phyloP scores from a whole-genome alignment of 371 early-diverging fungal species.

The Dichotomocladium elegans region DNA sequence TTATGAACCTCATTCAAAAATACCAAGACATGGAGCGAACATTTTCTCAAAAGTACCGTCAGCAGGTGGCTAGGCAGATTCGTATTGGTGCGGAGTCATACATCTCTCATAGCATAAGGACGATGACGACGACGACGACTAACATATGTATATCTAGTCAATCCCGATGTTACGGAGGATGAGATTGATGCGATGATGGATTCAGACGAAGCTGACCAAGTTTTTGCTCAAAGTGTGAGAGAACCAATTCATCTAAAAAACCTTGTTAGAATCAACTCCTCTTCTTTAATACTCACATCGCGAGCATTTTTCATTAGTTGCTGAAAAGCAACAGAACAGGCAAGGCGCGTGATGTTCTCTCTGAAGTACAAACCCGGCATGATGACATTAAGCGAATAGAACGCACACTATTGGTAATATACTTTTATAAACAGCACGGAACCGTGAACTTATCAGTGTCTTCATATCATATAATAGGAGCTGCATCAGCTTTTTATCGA shows the following conservation, averaged over 20 bases:
- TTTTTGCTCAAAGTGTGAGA: constrained; percentile 75
- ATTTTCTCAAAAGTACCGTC: constrained; percentile 77
- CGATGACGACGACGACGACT: neutral
- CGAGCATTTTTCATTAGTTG: constrained; percentile 32
- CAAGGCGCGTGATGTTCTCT: constrained; percentile 67
- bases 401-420: constrained; percentile 60
- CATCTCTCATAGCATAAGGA: neutral
- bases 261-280: no score
- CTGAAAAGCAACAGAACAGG: constrained; percentile 63
- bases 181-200: constrained; percentile 69
- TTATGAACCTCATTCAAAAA: constrained; percentile 74
- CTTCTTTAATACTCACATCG: neutral
- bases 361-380: constrained; percentile 77
- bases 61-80: constrained; percentile 80
- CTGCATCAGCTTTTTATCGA: constrained; percentile 40
- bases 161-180: constrained; percentile 68
- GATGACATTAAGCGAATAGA: constrained; percentile 80
- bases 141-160: constrained; percentile 41
- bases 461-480: constrained; percentile 1
- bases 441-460: neutral
- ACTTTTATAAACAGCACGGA: neutral
- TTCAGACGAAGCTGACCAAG: constrained; percentile 58
- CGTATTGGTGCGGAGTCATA: constrained; percentile 59
- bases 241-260: no score
- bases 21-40: constrained; percentile 77